phyloP scores from a whole-genome alignment of 257 asterid genomes.

The Apocynum venetum region DNA sequence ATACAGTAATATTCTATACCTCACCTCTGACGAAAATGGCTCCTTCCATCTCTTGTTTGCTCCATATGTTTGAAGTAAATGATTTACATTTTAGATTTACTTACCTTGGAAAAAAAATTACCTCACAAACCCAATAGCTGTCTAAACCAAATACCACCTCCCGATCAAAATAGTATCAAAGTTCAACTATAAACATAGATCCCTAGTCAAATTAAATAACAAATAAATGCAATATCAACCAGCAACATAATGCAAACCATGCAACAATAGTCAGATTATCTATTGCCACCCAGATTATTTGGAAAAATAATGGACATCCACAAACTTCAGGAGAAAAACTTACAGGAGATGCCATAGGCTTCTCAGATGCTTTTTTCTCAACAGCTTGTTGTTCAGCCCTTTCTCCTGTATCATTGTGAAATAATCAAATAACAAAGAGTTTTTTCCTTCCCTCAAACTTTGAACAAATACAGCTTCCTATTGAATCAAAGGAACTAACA shows the following conservation, averaged over 20 bases:
- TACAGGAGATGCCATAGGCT: constrained; percentile 36
- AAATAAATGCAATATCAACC: background rate
- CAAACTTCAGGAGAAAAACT: constrained; percentile 18
- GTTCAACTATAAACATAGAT: background rate
- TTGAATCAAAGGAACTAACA: background rate
- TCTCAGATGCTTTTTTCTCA: constrained; percentile 23
- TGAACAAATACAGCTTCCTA: background rate
- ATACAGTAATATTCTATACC: background rate
- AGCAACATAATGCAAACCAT: background rate
- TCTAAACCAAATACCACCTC: background rate
- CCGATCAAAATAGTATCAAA: background rate
- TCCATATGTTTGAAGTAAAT: background rate
- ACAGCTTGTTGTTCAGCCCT: constrained; percentile 19
- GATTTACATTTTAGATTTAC: background rate
- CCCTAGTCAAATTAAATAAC: background rate
- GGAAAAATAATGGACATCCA: background rate
- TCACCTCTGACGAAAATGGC: background rate
- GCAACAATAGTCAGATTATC: background rate
- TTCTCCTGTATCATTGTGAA: constrained; percentile 39
- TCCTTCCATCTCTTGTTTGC: background rate
- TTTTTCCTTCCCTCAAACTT: background rate
- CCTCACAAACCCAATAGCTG: background rate
- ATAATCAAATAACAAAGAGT: background rate
- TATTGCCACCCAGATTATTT: background rate
- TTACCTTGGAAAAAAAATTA: background rate